Evolutionary conservation across 139 green algal genomes (phyloP), one percentile per base, ranked within the genome.

Genomic region (Closterium sp.): DNA sequence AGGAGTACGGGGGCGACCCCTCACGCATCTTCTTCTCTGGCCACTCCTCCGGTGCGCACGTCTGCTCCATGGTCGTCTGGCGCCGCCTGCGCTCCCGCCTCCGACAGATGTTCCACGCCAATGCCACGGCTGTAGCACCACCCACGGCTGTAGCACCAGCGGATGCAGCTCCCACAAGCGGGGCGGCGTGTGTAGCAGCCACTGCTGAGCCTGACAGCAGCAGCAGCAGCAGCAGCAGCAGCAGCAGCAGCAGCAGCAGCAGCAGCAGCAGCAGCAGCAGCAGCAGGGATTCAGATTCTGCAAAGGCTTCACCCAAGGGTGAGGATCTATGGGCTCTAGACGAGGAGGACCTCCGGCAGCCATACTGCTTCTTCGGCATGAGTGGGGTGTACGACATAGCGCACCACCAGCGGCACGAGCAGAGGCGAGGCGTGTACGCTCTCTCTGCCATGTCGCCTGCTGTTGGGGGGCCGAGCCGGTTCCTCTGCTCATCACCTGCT

Each of bases 41-140:
- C 34, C 90, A 93, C 87, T 93, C 90, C 87, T 93, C 91, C 93
- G 91, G 91, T 9, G 91, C 91, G 6, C 91, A 93, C 93, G 33
- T 93, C 21, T 93, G 87, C 43, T 34, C 91, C 38, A 93, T 93
- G 91, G 33, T 93, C 7, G 89, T 93, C 33, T 93, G 88, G 88
- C 89, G 93, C 21, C 87, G 87, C 25, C 85, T 90, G 8, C 28
- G 43, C 30, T 85, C 34, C 8, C 28, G 16, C 19, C 32, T 43
- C 16, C 83, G 81, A 28, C 87, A 32, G 10, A 28, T 83, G 87
- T n/a, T 83, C 35, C 12, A 76, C 16, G 55, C n/a, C 4, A 23
- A 31, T 89, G 36, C 25, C 0, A 33, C 5, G 30, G 35, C 21
- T 84, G 86, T 31, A 33, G 86, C 34, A 19, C 87, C 35, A 12